Percentiles rank a stretch among this genome's conserved stretches.
Conservation (phyloP, 2,329 filamentous ascomycete genomes). For the Penicillium sp. region DNA sequence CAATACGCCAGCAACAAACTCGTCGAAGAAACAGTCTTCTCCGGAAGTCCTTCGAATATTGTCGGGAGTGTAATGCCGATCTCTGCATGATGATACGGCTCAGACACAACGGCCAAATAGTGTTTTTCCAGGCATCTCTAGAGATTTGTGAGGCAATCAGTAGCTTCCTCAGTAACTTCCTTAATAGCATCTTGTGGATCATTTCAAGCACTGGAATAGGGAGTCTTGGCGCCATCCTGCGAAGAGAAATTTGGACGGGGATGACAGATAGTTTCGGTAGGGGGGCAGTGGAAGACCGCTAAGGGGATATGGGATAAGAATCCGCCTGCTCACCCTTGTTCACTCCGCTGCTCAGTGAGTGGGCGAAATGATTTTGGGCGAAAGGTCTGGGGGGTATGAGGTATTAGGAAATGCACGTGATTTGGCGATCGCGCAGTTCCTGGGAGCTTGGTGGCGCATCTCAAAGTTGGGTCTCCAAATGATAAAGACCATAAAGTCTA, state of each 20-base stretch:
- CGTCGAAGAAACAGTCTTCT: no score
- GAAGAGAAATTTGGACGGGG: conserved; percentile 1
- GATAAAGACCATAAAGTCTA: no score
- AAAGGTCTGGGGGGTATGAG: conserved; percentile 5
- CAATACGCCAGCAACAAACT: no score
- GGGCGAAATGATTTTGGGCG: conserved; percentile 5
- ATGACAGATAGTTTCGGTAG: neutral
- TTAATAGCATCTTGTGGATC: conserved; percentile 14
- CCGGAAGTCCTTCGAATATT: no score
- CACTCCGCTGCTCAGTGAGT: conserved; percentile 5
- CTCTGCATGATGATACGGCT: no score
- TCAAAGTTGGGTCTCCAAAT: no score
- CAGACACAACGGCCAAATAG: no score
- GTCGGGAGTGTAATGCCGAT: no score
- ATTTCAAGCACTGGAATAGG: conserved; percentile 11
- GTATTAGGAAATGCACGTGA: conserved; percentile 9
- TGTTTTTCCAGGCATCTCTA: no score
- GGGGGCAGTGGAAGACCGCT: neutral
- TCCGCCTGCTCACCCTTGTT: conserved; percentile 8
- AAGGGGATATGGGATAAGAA: neutral
- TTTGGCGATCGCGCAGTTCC: conserved; percentile 1
- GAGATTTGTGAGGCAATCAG: no score
- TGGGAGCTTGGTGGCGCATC: conserved; percentile 1
- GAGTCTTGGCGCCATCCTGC: conserved; percentile 9
- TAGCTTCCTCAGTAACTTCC: conserved; percentile 15